Percentiles rank a stretch among this genome's conserved stretches.
Conservation (phyloP, 2,329 filamentous ascomycete genomes). For the Alternaria metachromatica region DNA sequence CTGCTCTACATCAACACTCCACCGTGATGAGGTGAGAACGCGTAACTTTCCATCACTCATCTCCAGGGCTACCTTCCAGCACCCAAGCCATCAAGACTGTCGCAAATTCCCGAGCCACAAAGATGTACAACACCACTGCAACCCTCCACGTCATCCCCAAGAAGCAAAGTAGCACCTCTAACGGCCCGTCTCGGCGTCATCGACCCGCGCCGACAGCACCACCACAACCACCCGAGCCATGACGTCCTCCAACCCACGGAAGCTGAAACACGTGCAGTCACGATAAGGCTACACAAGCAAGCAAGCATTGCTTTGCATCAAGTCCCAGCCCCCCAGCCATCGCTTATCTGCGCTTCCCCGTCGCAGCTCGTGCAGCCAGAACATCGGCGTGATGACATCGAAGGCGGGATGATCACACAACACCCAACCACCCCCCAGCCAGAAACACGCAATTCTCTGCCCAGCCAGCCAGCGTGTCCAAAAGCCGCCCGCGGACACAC, state of each 20-base stretch:
- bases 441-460: not conserved
- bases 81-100: not conserved
- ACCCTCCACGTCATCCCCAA: slow-evolving; percentile 2
- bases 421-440: not conserved
- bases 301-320: not conserved
- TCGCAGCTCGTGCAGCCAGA: not conserved
- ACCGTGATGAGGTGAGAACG: not conserved
- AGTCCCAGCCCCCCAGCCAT: not conserved
- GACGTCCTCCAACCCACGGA: slow-evolving; percentile 1
- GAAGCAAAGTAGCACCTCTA: not conserved
- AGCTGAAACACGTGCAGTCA: slow-evolving; percentile 10
- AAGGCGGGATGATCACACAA: slow-evolving; percentile 4
- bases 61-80: not conserved
- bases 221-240: not conserved
- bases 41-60: not conserved
- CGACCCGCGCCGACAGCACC: slow-evolving; percentile 5
- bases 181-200: slow-evolving; percentile 12
- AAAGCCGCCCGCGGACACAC: not conserved
- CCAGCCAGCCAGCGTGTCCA: not conserved
- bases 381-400: slow-evolving; percentile 7
- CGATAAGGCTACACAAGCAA: not conserved
- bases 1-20: too few species aligned
- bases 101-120: not conserved
- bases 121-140: not conserved
- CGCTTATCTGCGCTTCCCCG: slow-evolving; percentile 4